Conservation (phyloP, 805 yeast genomes). For the Kodamaea fukazawae region DNA sequence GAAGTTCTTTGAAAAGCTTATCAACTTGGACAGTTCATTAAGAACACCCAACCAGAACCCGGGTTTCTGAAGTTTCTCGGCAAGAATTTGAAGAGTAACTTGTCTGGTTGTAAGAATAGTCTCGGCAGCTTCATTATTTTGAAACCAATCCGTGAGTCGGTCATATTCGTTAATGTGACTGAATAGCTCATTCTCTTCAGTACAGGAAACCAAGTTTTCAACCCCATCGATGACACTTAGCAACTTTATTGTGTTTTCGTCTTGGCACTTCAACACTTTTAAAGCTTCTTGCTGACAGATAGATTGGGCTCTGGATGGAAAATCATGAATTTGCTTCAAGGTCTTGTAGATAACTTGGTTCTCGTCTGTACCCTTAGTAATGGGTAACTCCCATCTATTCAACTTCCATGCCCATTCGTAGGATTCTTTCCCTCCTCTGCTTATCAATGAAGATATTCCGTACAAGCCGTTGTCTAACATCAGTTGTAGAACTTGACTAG, state of each 20-base stretch:
- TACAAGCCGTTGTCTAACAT: conserved; percentile 51
- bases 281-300: conserved; percentile 21
- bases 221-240: conserved; percentile 27
- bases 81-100: conserved; percentile 32
- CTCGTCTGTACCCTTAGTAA: conserved; percentile 36
- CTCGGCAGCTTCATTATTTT: conserved; percentile 38
- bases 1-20: conserved; percentile 31
- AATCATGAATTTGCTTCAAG: conserved; percentile 46
- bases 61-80: conserved; percentile 5
- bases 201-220: conserved; percentile 3
- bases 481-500: conserved; percentile 28
- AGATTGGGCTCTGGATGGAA: conserved; percentile 15
- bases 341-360: conserved; percentile 51
- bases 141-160: conserved; percentile 36
- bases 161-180: conserved; percentile 12
- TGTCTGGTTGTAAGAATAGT: conserved; percentile 43
- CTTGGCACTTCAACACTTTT: conserved; percentile 16
- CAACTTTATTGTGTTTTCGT: conserved; percentile 22
- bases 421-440: conserved; percentile 19
- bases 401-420: conserved; percentile 77
- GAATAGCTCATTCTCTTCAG: conserved; percentile 1
- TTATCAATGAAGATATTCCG: conserved; percentile 53
- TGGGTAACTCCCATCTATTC: conserved; percentile 72
- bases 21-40: conserved; percentile 39
- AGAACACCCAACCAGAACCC: conserved; percentile 22